phyloP scores from a whole-genome alignment of 2,329 filamentous ascomycete species.

The Ustilaginoidea virens region DNA sequence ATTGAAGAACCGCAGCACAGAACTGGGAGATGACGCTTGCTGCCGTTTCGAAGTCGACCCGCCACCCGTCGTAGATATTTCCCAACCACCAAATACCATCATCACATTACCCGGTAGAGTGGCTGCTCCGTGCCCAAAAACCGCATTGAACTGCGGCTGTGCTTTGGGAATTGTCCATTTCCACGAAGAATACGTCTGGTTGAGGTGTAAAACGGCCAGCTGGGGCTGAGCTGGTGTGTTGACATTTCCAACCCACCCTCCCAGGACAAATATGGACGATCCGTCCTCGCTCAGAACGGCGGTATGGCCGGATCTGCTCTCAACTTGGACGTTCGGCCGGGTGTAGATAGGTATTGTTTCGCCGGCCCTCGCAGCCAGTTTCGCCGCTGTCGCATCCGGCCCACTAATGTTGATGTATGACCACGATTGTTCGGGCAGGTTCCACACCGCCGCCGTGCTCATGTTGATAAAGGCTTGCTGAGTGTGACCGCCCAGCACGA shows the following conservation, averaged over 20 bases:
- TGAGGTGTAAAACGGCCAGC: conserved; percentile 61
- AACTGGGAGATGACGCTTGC: conserved; percentile 6
- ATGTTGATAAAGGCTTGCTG: conserved; percentile 79
- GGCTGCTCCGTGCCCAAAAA: conserved; percentile 49
- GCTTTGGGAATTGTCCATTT: conserved; percentile 48
- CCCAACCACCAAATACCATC: conserved; percentile 50
- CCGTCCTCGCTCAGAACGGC: conserved; percentile 71
- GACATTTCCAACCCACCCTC: conserved; percentile 84
- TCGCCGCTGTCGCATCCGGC: conserved; percentile 11
- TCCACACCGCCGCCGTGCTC: conserved; percentile 79
- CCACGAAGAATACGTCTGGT: conserved; percentile 61
- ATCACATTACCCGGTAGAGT: conserved; percentile 52
- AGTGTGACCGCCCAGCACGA: conserved; percentile 78
- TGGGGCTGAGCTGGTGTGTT: conserved; percentile 66
- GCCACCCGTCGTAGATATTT: conserved; percentile 21
- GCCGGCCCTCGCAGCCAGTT: background rate
- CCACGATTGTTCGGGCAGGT: conserved; percentile 75
- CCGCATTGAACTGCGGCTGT: conserved; percentile 28
- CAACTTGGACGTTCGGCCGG: conserved; percentile 24
- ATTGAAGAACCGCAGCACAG: conserved; percentile 34
- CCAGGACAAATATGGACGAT: conserved; percentile 59
- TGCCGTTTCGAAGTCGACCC: conserved; percentile 18
- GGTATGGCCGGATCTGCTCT: conserved; percentile 80
- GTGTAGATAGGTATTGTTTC: background rate
- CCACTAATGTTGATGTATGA: conserved; percentile 56